Evolutionary conservation across 768 basidiomycete genomes (phyloP), one percentile per base, ranked within the genome.

Genomic region (Boletus tylopilopsis): DNA sequence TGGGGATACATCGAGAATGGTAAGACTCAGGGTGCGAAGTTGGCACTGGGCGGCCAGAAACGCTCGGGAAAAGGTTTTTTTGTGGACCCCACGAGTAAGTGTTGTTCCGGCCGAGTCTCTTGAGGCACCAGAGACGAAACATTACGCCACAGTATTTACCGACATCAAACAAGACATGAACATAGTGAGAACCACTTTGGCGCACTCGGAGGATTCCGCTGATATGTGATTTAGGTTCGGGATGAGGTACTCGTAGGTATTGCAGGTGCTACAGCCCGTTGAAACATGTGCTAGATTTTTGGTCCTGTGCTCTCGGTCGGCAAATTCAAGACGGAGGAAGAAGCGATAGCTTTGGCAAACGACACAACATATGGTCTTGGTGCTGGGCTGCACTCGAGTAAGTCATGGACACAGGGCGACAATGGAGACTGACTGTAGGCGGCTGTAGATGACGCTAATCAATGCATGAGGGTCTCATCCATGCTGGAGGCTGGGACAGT

Each of bases 401-500:
- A 55, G 81, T 70, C 19, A 27, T n/a, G 24, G 27, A 42, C 19
- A 11, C 18, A 13, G n/a, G 5, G 35, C 24, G 19, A 24, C 32
- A 16, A 27, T 13, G 15, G 18, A 42, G 33, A 10, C 30, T 55
- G 34, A 51, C 13, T 9, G 47, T 32, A 54, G 45, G 37, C 55
- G 81, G 34, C n/a, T 18, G 19, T 41, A 66, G 86, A 73, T 62
- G 89, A 97, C 71, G 86, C 90, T 41, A 82, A 79, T 59, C 89
- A 94, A 65, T 94, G 91, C 62, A 90, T 93, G 80, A 77, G 90
- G 34, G 91, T 96, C 32, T 85, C 94, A 13, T 81, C 80, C 34
- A 84, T 84, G 37, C 74, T 98, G 45, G 86, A 95, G 61, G 90
- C 93, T 19, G 94, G 94, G 54, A 94, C 90, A 23, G 89, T 90